phyloP scores from a whole-genome alignment of 2,329 filamentous ascomycete genomes.

The Fusarium sp. region DNA sequence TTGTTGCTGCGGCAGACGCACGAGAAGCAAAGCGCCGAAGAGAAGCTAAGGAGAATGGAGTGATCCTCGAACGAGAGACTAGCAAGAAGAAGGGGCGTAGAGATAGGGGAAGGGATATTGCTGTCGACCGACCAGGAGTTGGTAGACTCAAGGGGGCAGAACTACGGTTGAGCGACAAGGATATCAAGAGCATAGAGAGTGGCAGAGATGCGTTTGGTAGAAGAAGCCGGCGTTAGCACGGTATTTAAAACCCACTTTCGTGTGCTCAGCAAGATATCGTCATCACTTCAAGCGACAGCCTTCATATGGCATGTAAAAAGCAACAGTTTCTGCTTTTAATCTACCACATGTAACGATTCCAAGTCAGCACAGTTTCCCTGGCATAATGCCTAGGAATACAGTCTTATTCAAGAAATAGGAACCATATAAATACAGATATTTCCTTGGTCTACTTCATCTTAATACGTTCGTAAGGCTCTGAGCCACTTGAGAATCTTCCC shows the following conservation, averaged over 20 bases:
- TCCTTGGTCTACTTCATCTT: constrained; percentile 16
- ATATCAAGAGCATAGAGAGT: constrained; percentile 77
- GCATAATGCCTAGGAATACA: constrained; percentile 28
- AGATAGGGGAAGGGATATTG: constrained; percentile 61
- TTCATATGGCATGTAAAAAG: constrained; percentile 7
- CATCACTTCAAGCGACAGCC: background rate
- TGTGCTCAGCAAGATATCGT: background rate
- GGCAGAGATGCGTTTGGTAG: constrained; percentile 54
- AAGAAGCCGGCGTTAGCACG: constrained; percentile 44
- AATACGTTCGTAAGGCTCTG: constrained; percentile 25
- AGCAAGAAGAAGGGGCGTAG: constrained; percentile 51
- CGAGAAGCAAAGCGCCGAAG: constrained; percentile 76
- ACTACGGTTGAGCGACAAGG: constrained; percentile 79
- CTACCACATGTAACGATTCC: constrained; percentile 16
- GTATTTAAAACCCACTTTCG: background rate
- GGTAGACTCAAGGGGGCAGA: constrained; percentile 84
- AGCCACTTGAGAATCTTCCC: constrained; percentile 11
- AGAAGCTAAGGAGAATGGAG: constrained; percentile 89
- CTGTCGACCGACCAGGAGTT: constrained; percentile 79
- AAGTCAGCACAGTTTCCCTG: constrained; percentile 10
- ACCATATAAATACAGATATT: constrained; percentile 48
- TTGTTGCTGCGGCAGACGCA: constrained; percentile 69
- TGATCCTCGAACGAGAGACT: constrained; percentile 77
- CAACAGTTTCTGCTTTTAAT: constrained; percentile 30
- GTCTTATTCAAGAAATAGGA: constrained; percentile 25